phyloP scores from a whole-genome alignment of 371 early-diverging fungal species.

The Sporodiniella umbellata region DNA sequence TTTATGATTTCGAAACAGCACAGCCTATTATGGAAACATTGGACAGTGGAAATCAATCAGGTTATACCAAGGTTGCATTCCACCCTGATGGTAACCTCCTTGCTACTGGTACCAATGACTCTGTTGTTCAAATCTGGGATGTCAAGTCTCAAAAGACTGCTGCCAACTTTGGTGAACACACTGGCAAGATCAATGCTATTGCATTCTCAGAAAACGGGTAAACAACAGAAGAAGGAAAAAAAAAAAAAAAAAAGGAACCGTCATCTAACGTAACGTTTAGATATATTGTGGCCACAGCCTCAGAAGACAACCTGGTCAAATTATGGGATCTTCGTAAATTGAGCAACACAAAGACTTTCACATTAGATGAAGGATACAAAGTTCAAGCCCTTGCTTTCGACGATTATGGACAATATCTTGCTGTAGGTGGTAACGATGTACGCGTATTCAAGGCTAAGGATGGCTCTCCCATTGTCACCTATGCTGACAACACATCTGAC shows the following conservation, averaged over 20 bases:
- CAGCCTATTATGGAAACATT: constrained; percentile 52
- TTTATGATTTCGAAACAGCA: constrained; percentile 72
- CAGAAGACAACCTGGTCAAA: constrained; percentile 68
- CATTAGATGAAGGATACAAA: constrained; percentile 53
- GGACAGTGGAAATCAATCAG: constrained; percentile 33
- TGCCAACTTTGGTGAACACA: constrained; percentile 70
- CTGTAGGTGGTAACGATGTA: constrained; percentile 66
- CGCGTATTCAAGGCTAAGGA: constrained; percentile 77
- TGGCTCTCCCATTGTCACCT: constrained; percentile 62
- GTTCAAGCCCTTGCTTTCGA: constrained; percentile 75
- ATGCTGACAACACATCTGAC: constrained; percentile 54
- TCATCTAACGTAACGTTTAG: no score
- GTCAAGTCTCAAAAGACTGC: constrained; percentile 72
- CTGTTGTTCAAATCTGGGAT: constrained; percentile 84
- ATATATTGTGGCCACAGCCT: constrained; percentile 80
- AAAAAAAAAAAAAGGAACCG: no score
- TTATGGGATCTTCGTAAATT: constrained; percentile 93
- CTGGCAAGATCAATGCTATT: constrained; percentile 66
- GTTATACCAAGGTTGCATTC: constrained; percentile 70
- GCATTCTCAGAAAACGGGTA: constrained; percentile 88
- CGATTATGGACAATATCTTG: constrained; percentile 80
- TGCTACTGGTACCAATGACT: constrained; percentile 76
- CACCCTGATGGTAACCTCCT: constrained; percentile 93
- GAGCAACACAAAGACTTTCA: constrained; percentile 66
- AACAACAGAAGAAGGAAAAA: background rate